Conservation (phyloP, 768 basidiomycete species). For the Glaciozyma martinii region DNA sequence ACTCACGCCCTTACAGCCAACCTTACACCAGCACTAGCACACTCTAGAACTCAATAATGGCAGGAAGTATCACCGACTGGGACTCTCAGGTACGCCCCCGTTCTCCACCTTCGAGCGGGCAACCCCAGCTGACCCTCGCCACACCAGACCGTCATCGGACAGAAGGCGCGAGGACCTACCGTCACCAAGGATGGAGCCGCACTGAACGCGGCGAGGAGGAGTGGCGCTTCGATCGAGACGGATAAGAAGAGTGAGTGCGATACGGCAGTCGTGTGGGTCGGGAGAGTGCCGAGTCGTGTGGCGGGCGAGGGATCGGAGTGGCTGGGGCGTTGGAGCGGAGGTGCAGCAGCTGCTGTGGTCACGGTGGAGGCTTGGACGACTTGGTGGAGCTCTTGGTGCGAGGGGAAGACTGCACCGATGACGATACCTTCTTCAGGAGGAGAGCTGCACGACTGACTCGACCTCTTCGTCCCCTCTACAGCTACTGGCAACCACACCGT, state of each 20-base stretch:
- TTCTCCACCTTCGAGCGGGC: no score
- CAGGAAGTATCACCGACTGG: slow-evolving; percentile 28
- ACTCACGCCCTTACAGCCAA: no score
- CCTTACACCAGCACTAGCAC: not conserved
- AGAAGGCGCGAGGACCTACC: slow-evolving; percentile 17
- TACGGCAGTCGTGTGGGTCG: not conserved
- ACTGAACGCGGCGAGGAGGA: slow-evolving; percentile 21
- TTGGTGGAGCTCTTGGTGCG: no score
- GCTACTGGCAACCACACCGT: slow-evolving; percentile 21
- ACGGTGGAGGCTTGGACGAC: no score
- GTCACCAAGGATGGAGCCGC: slow-evolving; percentile 11
- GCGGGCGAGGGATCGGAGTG: not conserved
- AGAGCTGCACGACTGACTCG: not conserved
- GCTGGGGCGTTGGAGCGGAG: not conserved
- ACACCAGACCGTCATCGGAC: slow-evolving; percentile 23
- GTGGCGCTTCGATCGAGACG: slow-evolving; percentile 18
- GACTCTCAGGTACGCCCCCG: slow-evolving; percentile 13
- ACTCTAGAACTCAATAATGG: not conserved
- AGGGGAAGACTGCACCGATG: not conserved
- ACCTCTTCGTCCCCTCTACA: not conserved
- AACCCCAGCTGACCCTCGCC: no score
- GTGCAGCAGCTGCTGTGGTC: no score
- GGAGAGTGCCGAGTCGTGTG: not conserved
- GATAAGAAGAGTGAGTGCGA: slow-evolving; percentile 23
- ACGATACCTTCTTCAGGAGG: not conserved